Evolutionary conservation across 2,329 filamentous ascomycete genomes (phyloP), one percentile per base, ranked within the genome.

Genomic region (Botrytis byssoidea): DNA sequence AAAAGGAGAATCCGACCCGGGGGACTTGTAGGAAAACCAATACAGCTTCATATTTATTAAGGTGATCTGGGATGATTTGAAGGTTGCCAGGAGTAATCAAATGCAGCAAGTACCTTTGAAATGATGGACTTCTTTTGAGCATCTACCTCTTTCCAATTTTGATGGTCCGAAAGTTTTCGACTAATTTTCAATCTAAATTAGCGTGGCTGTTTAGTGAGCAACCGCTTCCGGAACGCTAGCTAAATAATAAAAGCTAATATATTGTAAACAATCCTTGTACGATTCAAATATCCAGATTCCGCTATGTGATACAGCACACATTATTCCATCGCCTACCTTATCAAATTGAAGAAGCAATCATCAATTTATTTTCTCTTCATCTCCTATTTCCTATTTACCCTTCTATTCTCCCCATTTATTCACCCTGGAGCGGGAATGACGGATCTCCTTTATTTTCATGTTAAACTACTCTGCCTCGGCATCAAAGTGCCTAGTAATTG

Each of bases 301-400:
- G 5, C 46, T 48, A 16, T 9, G 25, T n/a, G 25, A n/a, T 1
- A 55, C 5, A 55, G 48, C 4, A n/a, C 25, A n/a, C 12, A 3
- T 55, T 16, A 16, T n/a, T n/a, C 14, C 5, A 55, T n/a, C 25
- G 7, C 12, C 4, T 3, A 2, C 6, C 48, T n/a, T 7, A 16
- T 55, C 5, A 0, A 3, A 7, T n/a, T 7, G 5, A 7, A n/a
- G 12, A 16, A 55, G 5, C 7, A n/a, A n/a, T 14, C 7, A n/a
- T n/a, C 25, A 14, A 55, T 6, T 7, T n/a, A 10, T 51, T 6
- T 6, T 0, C 25, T 14, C 48, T 3, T 7, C 42, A 44, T 51
- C 12, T 51, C 4, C 4, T 1, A 51, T 48, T 25, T 48, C 44
- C 20, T 20, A 9, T 12, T n/a, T 4, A 5, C 25, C 14, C 25